Evolutionary conservation across 139 green algal species (phyloP).

Genomic region (Asterochloris erici): DNA sequence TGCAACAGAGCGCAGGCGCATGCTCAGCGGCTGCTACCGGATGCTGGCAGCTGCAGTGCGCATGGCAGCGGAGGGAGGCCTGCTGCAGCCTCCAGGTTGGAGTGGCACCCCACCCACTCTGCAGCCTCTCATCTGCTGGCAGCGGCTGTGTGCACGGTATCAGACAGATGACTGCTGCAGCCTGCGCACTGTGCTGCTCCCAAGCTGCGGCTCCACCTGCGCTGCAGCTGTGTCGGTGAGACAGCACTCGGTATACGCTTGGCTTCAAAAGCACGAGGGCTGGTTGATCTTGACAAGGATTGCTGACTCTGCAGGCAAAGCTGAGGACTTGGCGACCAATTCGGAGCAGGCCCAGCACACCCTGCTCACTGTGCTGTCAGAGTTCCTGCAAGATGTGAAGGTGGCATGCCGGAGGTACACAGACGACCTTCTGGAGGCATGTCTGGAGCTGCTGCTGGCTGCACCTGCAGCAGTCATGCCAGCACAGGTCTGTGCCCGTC

Average conservation of each 20-base stretch:
- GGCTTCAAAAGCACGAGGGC: background rate
- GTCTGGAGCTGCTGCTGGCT: constrained; percentile 21
- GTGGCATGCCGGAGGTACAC: constrained; percentile 12
- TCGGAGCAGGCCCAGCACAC: background rate
- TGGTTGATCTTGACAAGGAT: background rate
- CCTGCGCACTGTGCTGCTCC: background rate
- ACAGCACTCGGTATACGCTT: background rate
- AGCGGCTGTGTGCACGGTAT: background rate
- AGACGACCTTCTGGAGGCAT: constrained; percentile 25
- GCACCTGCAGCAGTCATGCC: constrained; percentile 13
- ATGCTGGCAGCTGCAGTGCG: constrained; percentile 13
- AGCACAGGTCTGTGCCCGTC: background rate
- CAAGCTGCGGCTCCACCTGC: background rate
- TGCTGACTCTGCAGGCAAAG: background rate
- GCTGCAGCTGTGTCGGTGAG: background rate
- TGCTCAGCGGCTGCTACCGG: constrained; percentile 24
- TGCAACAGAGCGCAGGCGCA: background rate
- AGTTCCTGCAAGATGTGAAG: constrained; percentile 6
- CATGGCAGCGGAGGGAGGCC: background rate
- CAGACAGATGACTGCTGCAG: background rate
- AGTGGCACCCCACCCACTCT: background rate
- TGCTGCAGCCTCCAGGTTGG: constrained; percentile 1
- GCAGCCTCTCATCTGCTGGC: background rate
- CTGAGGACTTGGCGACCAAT: too few relatives aligned
- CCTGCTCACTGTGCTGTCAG: background rate